Evolutionary conservation across 345 rosid genomes (phyloP).

Genomic region (Anastatica hierochuntica): DNA sequence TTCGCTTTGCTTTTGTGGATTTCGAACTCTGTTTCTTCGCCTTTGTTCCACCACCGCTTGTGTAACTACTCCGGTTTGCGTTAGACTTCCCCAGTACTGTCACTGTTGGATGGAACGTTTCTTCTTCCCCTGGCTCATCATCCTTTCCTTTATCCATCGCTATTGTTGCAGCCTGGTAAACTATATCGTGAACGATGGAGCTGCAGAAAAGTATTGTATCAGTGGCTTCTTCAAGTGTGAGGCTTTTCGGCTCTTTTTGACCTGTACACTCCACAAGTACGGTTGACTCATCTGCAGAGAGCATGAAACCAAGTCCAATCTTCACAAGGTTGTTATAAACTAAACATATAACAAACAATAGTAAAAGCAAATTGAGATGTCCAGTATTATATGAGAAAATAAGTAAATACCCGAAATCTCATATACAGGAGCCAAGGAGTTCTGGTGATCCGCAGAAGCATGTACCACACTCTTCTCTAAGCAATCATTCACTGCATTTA

Average conservation of each 20-base stretch:
- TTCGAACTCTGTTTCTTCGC: conserved; percentile 40
- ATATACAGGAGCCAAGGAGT: conserved; percentile 33
- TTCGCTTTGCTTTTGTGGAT: conserved; percentile 46
- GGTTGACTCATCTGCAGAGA: conserved; percentile 58
- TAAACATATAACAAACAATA: too few species aligned
- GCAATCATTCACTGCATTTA: conserved; percentile 33
- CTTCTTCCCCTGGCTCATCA: conserved; percentile 43
- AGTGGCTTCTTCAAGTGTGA: conserved; percentile 92
- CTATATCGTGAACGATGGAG: conserved; percentile 88
- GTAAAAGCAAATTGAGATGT: conserved; percentile 1
- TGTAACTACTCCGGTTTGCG: conserved; percentile 34
- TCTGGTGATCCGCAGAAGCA: conserved; percentile 34
- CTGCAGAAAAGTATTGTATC: conserved; percentile 89
- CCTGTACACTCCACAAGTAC: conserved; percentile 47
- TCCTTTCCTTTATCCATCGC: conserved; percentile 60
- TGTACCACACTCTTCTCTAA: conserved; percentile 31
- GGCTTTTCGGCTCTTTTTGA: conserved; percentile 69
- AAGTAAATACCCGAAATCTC: conserved; percentile 38
- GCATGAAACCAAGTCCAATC: background rate
- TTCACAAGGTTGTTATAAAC: too few species aligned
- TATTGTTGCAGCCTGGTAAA: conserved; percentile 67
- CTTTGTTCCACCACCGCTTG: conserved; percentile 42
- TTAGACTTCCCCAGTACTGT: conserved; percentile 61
- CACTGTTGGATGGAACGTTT: conserved; percentile 55
- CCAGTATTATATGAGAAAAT: background rate